Base-by-base conservation (phyloP, 1,139 yeast species). In the Candida sanyaensis region DNA sequence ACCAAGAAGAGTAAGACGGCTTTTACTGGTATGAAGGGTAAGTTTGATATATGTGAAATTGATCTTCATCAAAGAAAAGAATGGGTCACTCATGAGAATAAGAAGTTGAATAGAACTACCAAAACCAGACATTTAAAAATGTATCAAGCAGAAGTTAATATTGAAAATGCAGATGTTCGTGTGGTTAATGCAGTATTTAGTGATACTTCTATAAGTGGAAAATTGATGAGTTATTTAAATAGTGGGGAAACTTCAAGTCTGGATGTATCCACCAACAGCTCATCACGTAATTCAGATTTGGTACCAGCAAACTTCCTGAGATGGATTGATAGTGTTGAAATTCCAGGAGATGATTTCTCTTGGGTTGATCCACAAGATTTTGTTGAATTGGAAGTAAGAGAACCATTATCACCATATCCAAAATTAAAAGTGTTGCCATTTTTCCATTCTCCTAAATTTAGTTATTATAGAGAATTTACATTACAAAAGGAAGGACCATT, bases 321-420 rank as follows among this genome's bases (percentile, higher is more conserved):
- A 32, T 64, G 68, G 68, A 43, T 61, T 38, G 62, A 59, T 28
- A 65, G 65, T 42, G 61, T 73, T 47, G 70, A 71, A 33, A 65
- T 70, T 7, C 64, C 66, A 30, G 81, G 75, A 29, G 66, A 65
- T 45, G 89, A 85, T 54, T 62, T 70, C 47, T 63, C 81, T 0
- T 93, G 98, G 98, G 71, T 84, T 45, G 97, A 93, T 61, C 67
- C 79, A 29, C 83, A 88, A 50, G 99, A 93, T 66, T 93, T 84
- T 58, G 73, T 81, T 12, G 98, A 93, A 59, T 68, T 92, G 40
- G 89, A 81, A 59, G 73, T 76, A 55, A 68, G 68, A n/a, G 71
- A 77, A 51, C 64, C 72, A 24, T 71, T 66, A 2, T 70, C 80
- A 4, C 72, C 78, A 1, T 66, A 75, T 41, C 93, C 96, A 0